Base-by-base conservation (phyloP, 108 stramenopile species). In the Tribonema minus region DNA sequence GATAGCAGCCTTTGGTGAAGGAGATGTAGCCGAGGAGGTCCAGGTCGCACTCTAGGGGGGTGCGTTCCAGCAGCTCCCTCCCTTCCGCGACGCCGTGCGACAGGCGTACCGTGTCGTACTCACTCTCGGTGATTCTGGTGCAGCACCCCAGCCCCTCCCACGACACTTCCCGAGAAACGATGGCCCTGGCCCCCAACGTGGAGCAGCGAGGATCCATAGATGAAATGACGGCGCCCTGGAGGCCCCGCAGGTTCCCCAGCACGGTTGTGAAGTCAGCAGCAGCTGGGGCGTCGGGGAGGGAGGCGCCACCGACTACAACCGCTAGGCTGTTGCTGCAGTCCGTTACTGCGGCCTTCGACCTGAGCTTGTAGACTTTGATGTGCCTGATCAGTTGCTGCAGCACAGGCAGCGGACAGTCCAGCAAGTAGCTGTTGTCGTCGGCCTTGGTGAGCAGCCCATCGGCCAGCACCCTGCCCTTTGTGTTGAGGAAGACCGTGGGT, bases 1-100 rank as follows among this genome's bases (percentile, higher is more conserved):
- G 54, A 84, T 99, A 99, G 86, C 98, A 99, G 6, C 98, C 98
- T 82, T 99, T 99, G 67, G 80, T 58, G 77, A 97, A 99, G 38
- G 83, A 86, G 29, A 97, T 90, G 32, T 91, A 92, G 80, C 93
- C 89, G 59, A 95, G 71, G 66, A 93, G 90, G 70, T 96, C 96
- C 70, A 96, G 87, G 63, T 96, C 96, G 83, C 83, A 85, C 90
- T 97, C 95, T 23, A 93, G 80, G 0, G 96, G 95, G 25, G 95
- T 90, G 27, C 74, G 67, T 25, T 74, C 73, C 28, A 68, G 9
- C 28, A 82, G 67, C 39, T 82, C 82, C 27, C 31, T 37, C 79
- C 77, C 77, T 69, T 78, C 77, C 12, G 64, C 60, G 9, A 78
- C 77, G 32, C 77, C 77, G 39, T 68, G 28, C 12, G 34, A 29